These are phyloP conservation scores for Jamesozyma lodderae DNA, from an alignment of 805 yeast genomes.

Conservation along the genomic window DNA sequence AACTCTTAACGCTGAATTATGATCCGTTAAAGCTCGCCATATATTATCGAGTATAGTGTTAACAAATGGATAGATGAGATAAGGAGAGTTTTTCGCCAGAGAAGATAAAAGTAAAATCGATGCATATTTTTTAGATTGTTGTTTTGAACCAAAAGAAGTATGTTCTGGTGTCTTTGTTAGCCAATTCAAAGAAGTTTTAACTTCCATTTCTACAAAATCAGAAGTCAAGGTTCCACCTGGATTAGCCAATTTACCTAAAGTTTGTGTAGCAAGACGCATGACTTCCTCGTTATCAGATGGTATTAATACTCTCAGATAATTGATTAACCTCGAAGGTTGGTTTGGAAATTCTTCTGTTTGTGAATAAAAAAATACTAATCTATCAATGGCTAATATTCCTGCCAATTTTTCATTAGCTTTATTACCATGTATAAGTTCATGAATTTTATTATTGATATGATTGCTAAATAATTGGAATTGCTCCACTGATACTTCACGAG, in stretches of 20 bases:
- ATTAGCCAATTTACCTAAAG: slow-evolving; percentile 74
- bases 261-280: slow-evolving; percentile 72
- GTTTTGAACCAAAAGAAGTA: slow-evolving; percentile 35
- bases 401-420: slow-evolving; percentile 66
- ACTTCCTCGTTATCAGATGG: slow-evolving; percentile 71
- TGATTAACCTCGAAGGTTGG: slow-evolving; percentile 75
- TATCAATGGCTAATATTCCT: slow-evolving; percentile 81
- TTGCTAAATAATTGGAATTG: slow-evolving; percentile 67
- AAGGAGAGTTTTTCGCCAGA: slow-evolving; percentile 75
- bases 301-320: slow-evolving; percentile 64
- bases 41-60: slow-evolving; percentile 66
- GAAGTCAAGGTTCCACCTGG: slow-evolving; percentile 83
- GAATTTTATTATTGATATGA: slow-evolving; percentile 73
- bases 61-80: slow-evolving; percentile 64
- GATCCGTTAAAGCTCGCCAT: slow-evolving; percentile 77
- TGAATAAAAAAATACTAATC: slow-evolving; percentile 70
- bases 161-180: slow-evolving; percentile 40
- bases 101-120: slow-evolving; percentile 74
- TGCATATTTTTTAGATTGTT: slow-evolving; percentile 79
- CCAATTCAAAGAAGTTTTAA: slow-evolving; percentile 81
- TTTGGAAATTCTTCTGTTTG: slow-evolving; percentile 72
- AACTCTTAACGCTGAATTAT: slow-evolving; percentile 55
- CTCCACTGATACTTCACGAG: slow-evolving; percentile 71
- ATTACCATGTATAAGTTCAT: slow-evolving; percentile 63
- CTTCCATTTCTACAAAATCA: slow-evolving; percentile 84